These are phyloP conservation scores for Malassezia sp. DNA, from an alignment of 1,284 basidiomycete species.

Conservation along the genomic window DNA sequence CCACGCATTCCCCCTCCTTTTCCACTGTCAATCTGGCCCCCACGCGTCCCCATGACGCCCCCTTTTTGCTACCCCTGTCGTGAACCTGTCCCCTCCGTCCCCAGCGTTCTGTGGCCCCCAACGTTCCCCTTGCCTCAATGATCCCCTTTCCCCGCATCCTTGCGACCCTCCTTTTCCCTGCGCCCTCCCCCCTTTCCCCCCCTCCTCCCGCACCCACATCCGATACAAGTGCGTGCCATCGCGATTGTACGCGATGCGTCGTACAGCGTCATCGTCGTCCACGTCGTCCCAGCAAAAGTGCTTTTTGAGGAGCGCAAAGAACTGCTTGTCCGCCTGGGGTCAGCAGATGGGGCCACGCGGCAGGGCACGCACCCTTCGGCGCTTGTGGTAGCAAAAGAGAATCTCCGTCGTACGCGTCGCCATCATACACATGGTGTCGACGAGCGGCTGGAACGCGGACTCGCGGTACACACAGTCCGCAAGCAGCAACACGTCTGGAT, in stretches of 20 bases:
- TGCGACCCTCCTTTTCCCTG: too few relatives aligned
- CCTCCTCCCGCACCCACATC: neutral
- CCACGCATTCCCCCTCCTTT: too few relatives aligned
- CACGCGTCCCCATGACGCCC: too few relatives aligned
- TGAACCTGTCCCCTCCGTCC: too few relatives aligned
- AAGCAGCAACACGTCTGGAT: constrained; percentile 52
- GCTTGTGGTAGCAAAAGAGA: constrained; percentile 84
- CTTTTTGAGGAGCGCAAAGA: constrained; percentile 71
- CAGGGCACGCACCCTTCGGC: constrained; percentile 59
- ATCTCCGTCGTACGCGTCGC: constrained; percentile 49
- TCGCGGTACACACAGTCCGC: constrained; percentile 87
- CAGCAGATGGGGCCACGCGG: neutral
- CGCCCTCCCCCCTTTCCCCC: too few relatives aligned
- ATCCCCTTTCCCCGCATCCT: too few relatives aligned
- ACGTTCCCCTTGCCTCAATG: too few relatives aligned
- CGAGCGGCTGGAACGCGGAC: constrained; percentile 69
- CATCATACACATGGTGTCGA: constrained; percentile 64
- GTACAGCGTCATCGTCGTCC: constrained; percentile 26
- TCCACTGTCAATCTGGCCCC: too few relatives aligned
- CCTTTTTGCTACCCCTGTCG: too few relatives aligned
- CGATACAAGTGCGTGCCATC: constrained; percentile 33
- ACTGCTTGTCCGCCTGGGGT: constrained; percentile 76
- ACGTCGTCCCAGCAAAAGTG: constrained; percentile 68
- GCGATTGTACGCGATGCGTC: constrained; percentile 24
- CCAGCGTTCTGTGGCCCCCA: too few relatives aligned